Evolutionary conservation across 148 eudicot species (phyloP), one percentile per base, ranked within the genome.

Genomic region (Rhododendron ferrugineum): DNA sequence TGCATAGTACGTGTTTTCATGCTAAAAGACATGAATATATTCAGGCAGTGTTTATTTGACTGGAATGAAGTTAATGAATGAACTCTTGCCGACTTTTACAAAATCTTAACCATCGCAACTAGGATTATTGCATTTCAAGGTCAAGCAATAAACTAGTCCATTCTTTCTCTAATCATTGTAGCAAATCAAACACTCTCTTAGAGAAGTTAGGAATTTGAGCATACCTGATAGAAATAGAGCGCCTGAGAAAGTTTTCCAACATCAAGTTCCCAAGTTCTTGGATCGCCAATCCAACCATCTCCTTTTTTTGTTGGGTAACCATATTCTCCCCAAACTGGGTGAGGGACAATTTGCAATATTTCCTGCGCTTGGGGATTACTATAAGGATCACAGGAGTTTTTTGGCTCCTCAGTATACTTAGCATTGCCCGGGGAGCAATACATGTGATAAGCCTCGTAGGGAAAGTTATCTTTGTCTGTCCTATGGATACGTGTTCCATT

Each of bases 331-430:
- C 90, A 89, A 70, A 88, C 90, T 0, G 91, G 92, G 40, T 90
- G 92, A 13, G 91, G 93, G 84, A 90, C 30, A 82, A 90, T 85
- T 73, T 92, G 93, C 89, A 90, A 1, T 10, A 90, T 92, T 81
- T 92, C 93, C 80, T 92, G 91, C 26, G 92, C 81, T 52, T 90
- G 90, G 1, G 95, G 95, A 86, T 93, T 93, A 30, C 94, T 92
- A 68, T 60, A 90, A 0, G 92, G 85, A 47, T 93, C 94, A 82
- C 94, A 90, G 14, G 5, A 10, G 72, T 42, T 42, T 9, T 30
- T 20, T 0, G 90, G 90, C 44, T 80, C 78, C 85, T 90, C 93
- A 20, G 81, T 37, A 58, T 86, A 60, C 42, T 83, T 26, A 22
- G 73, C 94, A 86, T 92, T 93, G 14, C 93, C 95, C 0, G 95